These are phyloP conservation scores for Pyrenula massariospora DNA, from an alignment of 495 filamentous ascomycete species.

Conservation along the genomic window DNA sequence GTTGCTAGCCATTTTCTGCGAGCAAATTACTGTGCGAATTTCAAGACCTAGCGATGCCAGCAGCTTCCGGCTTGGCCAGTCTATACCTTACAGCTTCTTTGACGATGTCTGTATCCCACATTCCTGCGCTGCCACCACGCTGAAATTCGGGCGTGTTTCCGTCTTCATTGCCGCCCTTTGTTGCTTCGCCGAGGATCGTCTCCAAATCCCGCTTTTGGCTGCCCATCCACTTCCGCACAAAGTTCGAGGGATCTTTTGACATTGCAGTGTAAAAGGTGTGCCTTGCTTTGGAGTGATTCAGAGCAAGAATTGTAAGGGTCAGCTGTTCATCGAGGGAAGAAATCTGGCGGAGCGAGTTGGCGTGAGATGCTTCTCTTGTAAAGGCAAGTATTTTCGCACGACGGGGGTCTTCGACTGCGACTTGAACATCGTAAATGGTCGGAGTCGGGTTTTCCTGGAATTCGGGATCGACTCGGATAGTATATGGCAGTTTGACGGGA, in stretches of 20 bases:
- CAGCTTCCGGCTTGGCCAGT: conserved; percentile 22
- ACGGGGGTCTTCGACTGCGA: conserved; percentile 75
- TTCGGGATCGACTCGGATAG: conserved; percentile 82
- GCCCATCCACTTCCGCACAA: conserved; percentile 73
- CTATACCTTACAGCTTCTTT: conserved; percentile 36
- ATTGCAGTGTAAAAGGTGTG: conserved; percentile 71
- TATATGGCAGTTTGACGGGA: conserved; percentile 79
- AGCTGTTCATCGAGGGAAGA: conserved; percentile 69
- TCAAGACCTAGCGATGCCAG: neutral
- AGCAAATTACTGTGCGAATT: too few relatives aligned
- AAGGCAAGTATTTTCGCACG: conserved; percentile 54
- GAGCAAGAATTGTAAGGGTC: conserved; percentile 62
- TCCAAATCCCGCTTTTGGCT: conserved; percentile 86
- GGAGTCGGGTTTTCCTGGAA: conserved; percentile 53
- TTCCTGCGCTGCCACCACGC: conserved; percentile 39
- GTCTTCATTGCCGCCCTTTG: conserved; percentile 54
- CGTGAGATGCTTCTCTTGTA: conserved; percentile 34
- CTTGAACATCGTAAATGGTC: conserved; percentile 80
- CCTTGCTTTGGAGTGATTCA: conserved; percentile 70
- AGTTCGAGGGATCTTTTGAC: conserved; percentile 67
- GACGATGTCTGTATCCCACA: conserved; percentile 39
- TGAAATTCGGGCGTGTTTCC: conserved; percentile 46
- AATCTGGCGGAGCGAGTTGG: conserved; percentile 56
- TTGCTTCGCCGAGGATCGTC: conserved; percentile 72
- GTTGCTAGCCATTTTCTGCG: too few relatives aligned